Base-by-base conservation (phyloP, 768 basidiomycete genomes). In the Mycena galopus region DNA sequence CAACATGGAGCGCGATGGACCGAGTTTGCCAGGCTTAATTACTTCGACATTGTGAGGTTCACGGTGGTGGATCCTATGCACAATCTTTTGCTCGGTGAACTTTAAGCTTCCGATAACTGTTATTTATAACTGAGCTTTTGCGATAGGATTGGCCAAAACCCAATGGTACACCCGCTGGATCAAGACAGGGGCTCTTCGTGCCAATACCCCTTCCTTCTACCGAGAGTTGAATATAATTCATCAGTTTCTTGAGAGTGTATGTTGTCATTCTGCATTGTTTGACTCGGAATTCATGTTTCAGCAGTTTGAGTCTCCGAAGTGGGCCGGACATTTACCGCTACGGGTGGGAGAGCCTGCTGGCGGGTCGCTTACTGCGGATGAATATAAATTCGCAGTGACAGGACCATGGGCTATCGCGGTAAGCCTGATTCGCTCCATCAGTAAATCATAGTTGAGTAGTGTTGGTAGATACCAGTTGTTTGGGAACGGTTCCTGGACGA, bases 341-440 rank as follows among this genome's bases (percentile, higher is more conserved):
- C 69, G 65, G n/a, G 75, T 79, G 17, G 78, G 78, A 1, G 75
- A 78, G 47, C 77, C 78, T 3, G 75, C 76, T 11, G 78, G 78
- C 6, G 78, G 78, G 3, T 73, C 67, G 2, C 62, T 79, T 5
- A 73, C 69, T 23, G 78, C 77, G 1, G 78, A 79, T 59, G 78
- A 79, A 39, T 79, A 77, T 44, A 78, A 77, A 65, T 67, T 75
- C 23, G 55, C 75, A 11, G 64, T 67, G 0, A 76, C 65, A 25
- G 57, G 58, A 3, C 62, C 70, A 17, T 69, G 57, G 71, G 62
- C 75, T 4, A 75, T 77, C 17, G 17, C 17, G 11, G 42, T 42
- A 42, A 42, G 17, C 42, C 35, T 37, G 8, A 6, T 14, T 37
- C 35, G 6, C 35, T 37, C 14, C 14, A 6, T 37, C 35, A 37